A percentile compares a stretch with the other conserved stretches of the same genome.
Conservation (phyloP, 2,329 filamentous ascomycete genomes). For the Curvularia hawaiiensis region DNA sequence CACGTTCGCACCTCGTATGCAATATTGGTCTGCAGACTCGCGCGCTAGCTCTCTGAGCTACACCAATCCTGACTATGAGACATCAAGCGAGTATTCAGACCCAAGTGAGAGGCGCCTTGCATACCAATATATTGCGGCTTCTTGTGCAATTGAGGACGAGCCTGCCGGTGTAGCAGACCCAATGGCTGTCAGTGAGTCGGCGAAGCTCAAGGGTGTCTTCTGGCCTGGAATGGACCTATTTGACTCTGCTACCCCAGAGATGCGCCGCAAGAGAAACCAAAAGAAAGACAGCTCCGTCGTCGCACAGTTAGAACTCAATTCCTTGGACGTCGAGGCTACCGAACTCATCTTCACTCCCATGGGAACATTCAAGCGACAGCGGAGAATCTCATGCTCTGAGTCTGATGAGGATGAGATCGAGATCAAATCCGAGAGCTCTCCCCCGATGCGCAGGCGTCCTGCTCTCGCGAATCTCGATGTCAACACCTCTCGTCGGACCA, state of each 20-base stretch:
- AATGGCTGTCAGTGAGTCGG: conserved; percentile 45
- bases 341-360: conserved; percentile 66
- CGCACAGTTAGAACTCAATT: conserved; percentile 67
- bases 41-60: conserved; percentile 45
- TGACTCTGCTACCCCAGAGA: conserved; percentile 75
- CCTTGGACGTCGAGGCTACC: conserved; percentile 65
- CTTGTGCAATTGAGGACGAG: conserved; percentile 43
- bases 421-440: conserved; percentile 44
- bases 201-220: conserved; percentile 71
- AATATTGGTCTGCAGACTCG: conserved; percentile 45
- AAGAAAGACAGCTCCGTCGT: conserved; percentile 76
- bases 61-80: conserved; percentile 46
- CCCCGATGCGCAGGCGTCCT: conserved; percentile 30
- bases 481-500: conserved; percentile 40
- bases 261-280: conserved; percentile 77
- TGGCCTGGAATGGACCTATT: conserved; percentile 84
- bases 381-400: conserved; percentile 52
- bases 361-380: conserved; percentile 50
- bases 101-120: conserved; percentile 32
- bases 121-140: conserved; percentile 32
- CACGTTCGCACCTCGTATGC: conserved; percentile 43
- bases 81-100: conserved; percentile 46
- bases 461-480: conserved; percentile 40
- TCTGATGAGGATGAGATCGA: conserved; percentile 48
- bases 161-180: conserved; percentile 29